Evolutionary conservation across 2,329 filamentous ascomycete genomes (phyloP).

Genomic region (Pseudogymnoascus sp.): DNA sequence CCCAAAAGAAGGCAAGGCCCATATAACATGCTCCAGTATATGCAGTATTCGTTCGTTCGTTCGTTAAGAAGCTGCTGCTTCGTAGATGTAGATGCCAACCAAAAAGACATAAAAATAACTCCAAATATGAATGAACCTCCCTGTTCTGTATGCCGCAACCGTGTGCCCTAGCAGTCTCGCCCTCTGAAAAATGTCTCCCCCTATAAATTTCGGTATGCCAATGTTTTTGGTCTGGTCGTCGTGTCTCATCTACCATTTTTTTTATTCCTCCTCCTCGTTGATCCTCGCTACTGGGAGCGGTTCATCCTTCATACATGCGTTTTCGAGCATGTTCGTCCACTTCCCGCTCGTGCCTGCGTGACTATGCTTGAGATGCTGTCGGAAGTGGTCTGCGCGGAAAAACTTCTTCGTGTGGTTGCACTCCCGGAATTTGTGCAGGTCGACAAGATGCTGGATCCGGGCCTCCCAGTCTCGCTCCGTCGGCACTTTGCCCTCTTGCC

Average conservation of each 20-base stretch:
- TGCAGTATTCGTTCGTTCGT: not conserved
- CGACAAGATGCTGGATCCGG: conserved; percentile 78
- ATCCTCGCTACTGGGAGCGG: conserved; percentile 41
- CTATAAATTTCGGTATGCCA: not conserved
- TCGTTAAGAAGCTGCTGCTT: not conserved
- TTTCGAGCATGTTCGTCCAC: conserved; percentile 98
- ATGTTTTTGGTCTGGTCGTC: conserved; percentile 8
- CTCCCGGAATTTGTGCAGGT: conserved; percentile 92
- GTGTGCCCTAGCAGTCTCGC: not conserved
- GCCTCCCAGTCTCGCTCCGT: conserved; percentile 85
- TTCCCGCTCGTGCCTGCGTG: conserved; percentile 94
- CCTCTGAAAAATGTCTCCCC: not conserved
- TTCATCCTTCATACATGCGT: conserved; percentile 90
- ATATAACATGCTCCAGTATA: conserved; percentile 5
- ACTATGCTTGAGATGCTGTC: conserved; percentile 96
- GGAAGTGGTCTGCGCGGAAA: conserved; percentile 93
- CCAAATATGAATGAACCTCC: not conserved
- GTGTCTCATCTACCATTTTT: conserved; percentile 13
- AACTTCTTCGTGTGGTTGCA: conserved; percentile 99
- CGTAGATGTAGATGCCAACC: not conserved
- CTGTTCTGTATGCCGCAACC: not conserved
- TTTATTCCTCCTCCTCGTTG: conserved; percentile 27
- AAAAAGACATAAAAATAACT: not conserved
- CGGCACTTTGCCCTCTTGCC: conserved; percentile 35
- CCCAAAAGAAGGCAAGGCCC: not conserved